Conservation (phyloP, 441 rosid genomes). For the Manihot esculenta region DNA sequence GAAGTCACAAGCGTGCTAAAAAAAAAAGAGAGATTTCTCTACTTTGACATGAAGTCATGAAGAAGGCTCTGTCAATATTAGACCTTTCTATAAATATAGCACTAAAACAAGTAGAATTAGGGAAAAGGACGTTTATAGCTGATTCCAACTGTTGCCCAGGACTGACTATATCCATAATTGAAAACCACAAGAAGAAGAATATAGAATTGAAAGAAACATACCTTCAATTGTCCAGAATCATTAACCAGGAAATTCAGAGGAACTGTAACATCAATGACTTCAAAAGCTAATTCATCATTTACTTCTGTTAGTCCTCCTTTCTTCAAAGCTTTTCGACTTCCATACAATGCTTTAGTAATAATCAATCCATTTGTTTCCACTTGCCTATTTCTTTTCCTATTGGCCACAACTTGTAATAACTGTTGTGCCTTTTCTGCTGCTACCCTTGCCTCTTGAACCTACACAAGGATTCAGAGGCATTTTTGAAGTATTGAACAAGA, state of each 20-base stretch:
- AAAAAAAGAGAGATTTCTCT: too few species aligned
- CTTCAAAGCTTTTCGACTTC: constrained; percentile 58
- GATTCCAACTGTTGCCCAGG: background rate
- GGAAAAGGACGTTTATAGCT: background rate
- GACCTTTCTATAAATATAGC: background rate
- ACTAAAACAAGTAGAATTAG: background rate
- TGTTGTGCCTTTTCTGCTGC: constrained; percentile 82
- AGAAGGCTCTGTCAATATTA: background rate
- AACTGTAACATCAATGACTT: constrained; percentile 76
- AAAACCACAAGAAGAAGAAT: constrained; percentile 1
- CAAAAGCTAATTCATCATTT: constrained; percentile 43
- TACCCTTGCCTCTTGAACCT: constrained; percentile 78
- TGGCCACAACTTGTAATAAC: constrained; percentile 72
- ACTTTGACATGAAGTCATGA: background rate
- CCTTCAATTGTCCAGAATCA: constrained; percentile 88
- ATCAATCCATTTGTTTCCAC: constrained; percentile 70
- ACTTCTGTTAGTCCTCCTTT: constrained; percentile 38
- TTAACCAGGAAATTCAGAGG: constrained; percentile 89
- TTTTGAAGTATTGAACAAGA: constrained; percentile 1
- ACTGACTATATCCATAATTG: background rate
- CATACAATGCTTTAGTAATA: constrained; percentile 74
- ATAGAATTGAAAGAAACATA: constrained; percentile 27
- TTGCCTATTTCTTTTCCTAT: constrained; percentile 77
- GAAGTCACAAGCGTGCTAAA: too few species aligned
- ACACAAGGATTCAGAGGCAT: constrained; percentile 17